Conservation (phyloP, 2,329 filamentous ascomycete species). For the Claviceps sp. region DNA sequence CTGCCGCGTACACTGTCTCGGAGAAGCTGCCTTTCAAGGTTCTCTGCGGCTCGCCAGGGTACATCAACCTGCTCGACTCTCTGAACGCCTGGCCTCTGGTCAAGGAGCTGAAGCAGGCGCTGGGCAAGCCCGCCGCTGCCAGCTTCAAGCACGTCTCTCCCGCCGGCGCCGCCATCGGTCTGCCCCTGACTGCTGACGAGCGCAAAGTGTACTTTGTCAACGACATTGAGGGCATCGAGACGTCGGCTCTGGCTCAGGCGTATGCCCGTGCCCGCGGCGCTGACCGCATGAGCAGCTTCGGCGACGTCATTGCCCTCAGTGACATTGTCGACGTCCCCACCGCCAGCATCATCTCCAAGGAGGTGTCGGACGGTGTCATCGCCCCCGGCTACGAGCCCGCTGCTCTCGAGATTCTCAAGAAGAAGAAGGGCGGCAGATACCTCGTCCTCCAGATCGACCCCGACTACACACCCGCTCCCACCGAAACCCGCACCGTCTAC, state of each 20-base stretch:
- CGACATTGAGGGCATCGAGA: slow-evolving; percentile 80
- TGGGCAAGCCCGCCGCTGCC: slow-evolving; percentile 79
- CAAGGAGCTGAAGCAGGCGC: slow-evolving; percentile 83
- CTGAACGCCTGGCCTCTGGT: slow-evolving; percentile 96
- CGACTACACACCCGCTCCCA: slow-evolving; percentile 66
- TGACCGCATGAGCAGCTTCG: slow-evolving; percentile 97
- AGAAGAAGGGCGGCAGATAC: slow-evolving; percentile 98
- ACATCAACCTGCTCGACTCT: slow-evolving; percentile 93
- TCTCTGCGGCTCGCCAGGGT: slow-evolving; percentile 77
- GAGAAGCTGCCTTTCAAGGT: slow-evolving; percentile 87
- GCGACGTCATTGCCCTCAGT: slow-evolving; percentile 88
- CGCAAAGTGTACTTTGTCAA: slow-evolving; percentile 98
- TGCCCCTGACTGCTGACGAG: slow-evolving; percentile 74
- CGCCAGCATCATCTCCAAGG: slow-evolving; percentile 93
- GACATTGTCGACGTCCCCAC: slow-evolving; percentile 84
- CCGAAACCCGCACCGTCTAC: slow-evolving; percentile 78
- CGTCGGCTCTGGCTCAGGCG: slow-evolving; percentile 77
- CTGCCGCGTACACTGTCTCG: slow-evolving; percentile 64
- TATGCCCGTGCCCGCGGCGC: slow-evolving; percentile 92
- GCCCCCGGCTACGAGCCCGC: slow-evolving; percentile 76
- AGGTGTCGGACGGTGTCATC: slow-evolving; percentile 95
- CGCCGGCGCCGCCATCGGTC: slow-evolving; percentile 86
- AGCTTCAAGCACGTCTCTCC: slow-evolving; percentile 99
- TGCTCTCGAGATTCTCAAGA: slow-evolving; percentile 80
- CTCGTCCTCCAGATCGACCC: slow-evolving; percentile 91